A percentile compares a stretch with the other conserved stretches of the same genome.
Conservation (phyloP, 371 early-diverging fungal species). For the Lichtheimia hyalospora region DNA sequence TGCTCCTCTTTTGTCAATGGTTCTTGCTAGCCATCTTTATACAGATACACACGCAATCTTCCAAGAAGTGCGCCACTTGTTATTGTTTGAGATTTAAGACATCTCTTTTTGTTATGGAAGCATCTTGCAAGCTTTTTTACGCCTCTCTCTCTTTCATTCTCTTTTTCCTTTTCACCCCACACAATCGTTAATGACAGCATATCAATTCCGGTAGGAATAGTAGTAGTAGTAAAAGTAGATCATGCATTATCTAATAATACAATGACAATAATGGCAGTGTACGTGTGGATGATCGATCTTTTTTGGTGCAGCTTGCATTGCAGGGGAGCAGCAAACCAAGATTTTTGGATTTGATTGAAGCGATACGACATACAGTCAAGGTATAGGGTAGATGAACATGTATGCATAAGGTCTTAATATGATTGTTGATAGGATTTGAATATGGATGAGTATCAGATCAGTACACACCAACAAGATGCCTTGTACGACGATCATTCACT, state of each 20-base stretch:
- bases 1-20: not conserved
- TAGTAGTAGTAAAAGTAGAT: not conserved
- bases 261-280: conserved; percentile 10
- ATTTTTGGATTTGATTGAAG: conserved; percentile 15
- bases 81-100: conserved; percentile 1
- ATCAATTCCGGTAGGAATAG: conserved; percentile 22
- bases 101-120: conserved; percentile 1
- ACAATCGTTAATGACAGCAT: not conserved
- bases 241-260: not conserved
- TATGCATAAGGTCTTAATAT: not conserved
- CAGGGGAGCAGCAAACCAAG: conserved; percentile 16
- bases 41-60: not conserved
- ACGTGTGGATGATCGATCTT: conserved; percentile 17
- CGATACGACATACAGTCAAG: conserved; percentile 16
- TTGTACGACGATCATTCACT: conserved; percentile 21
- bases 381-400: conserved; percentile 16
- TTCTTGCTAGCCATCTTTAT: not conserved
- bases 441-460: conserved; percentile 17
- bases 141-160: not conserved
- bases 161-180: conserved; percentile 1
- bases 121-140: not conserved
- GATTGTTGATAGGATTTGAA: not conserved
- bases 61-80: not conserved
- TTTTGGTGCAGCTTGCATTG: conserved; percentile 18
- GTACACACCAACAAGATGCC: conserved; percentile 1